Evolutionary conservation across 345 rosid species (phyloP).

Genomic region (Lenwebbia sp.): DNA sequence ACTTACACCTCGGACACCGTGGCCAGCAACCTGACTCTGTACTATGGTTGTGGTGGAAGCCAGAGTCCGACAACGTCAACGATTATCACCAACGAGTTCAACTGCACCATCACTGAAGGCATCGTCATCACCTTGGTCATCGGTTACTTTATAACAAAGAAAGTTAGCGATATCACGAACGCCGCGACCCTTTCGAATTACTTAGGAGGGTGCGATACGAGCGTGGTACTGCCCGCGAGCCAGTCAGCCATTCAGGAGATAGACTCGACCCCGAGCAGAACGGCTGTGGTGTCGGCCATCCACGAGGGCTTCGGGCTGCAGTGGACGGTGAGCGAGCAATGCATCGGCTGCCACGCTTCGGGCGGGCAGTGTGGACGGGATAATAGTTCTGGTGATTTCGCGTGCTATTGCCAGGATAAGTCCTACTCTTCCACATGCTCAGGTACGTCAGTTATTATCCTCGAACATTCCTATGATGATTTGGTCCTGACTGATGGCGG

Average conservation of each 20-base stretch:
- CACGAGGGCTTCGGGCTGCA: background rate
- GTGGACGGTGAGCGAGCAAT: background rate
- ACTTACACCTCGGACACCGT: background rate
- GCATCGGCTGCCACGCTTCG: background rate
- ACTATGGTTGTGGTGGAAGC: background rate
- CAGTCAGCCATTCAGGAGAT: background rate
- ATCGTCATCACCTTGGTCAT: too few species aligned
- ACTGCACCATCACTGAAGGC: background rate
- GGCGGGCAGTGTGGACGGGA: background rate
- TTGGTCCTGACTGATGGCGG: background rate
- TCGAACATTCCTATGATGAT: background rate
- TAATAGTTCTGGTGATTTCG: background rate
- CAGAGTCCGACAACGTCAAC: rapidly evolving
- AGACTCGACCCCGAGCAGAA: background rate
- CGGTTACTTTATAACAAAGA: background rate
- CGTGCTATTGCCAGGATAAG: background rate
- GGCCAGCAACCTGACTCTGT: background rate
- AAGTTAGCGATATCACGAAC: background rate
- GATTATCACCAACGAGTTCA: background rate
- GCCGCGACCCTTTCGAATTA: background rate
- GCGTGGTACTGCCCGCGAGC: background rate
- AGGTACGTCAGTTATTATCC: background rate
- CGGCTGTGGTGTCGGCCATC: background rate
- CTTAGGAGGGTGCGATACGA: background rate
- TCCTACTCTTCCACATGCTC: background rate